A percentile compares a stretch with the other conserved stretches of the same genome.
Evolutionary conservation across 2,329 filamentous ascomycete species (phyloP).

Genomic region (Huntiella abstrusa): DNA sequence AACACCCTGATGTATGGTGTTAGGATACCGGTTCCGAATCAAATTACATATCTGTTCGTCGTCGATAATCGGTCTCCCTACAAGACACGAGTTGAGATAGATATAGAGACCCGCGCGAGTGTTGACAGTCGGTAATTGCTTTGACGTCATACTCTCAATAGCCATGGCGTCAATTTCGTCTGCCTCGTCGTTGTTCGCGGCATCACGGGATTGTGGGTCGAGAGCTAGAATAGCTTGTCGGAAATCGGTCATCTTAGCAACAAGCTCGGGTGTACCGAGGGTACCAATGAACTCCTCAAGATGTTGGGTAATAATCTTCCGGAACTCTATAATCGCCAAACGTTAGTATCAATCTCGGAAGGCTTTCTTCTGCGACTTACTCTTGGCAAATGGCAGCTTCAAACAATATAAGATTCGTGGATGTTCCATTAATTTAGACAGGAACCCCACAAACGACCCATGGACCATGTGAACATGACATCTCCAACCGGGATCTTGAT

Average conservation of each 20-base stretch:
- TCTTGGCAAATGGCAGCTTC: conserved; percentile 25
- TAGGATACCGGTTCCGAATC: conserved; percentile 68
- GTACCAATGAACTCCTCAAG: conserved; percentile 35
- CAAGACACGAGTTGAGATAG: conserved; percentile 70
- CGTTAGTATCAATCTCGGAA: background rate
- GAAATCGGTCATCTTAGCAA: conserved; percentile 36
- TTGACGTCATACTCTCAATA: conserved; percentile 33
- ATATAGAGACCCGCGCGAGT: conserved; percentile 71
- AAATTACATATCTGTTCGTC: conserved; percentile 62
- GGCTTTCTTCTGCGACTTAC: background rate
- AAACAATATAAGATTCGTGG: conserved; percentile 33
- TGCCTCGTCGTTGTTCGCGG: background rate
- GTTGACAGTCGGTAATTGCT: conserved; percentile 52
- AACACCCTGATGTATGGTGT: conserved; percentile 57
- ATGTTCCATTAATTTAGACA: conserved; percentile 44
- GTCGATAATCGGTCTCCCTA: conserved; percentile 66
- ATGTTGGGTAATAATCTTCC: conserved; percentile 30
- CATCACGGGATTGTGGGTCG: conserved; percentile 18
- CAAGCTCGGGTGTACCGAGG: conserved; percentile 36
- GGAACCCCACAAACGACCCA: conserved; percentile 43
- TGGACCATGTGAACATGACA: conserved; percentile 42
- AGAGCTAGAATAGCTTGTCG: conserved; percentile 34
- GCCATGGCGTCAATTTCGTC: conserved; percentile 28
- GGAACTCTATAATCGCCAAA: conserved; percentile 19
- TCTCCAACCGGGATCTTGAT: conserved; percentile 25